phyloP scores from a whole-genome alignment of 106 monocot genomes.

The Apostasia shenzhenica region DNA sequence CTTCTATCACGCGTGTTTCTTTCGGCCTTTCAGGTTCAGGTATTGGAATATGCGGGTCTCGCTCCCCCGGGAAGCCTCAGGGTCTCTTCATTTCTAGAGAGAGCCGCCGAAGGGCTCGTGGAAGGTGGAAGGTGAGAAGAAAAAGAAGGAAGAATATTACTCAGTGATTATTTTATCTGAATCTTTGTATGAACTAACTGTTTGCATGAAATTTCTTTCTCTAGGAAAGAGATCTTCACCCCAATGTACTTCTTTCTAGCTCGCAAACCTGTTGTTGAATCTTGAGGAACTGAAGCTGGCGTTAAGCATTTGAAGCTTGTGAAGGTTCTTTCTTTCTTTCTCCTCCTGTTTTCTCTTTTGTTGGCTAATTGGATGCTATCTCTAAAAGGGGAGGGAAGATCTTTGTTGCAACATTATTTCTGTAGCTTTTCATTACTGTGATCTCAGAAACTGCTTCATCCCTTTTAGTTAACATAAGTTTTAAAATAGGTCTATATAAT shows the following conservation, averaged over 20 bases:
- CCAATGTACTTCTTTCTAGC: conserved; percentile 93
- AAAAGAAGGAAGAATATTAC: background rate
- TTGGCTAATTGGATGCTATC: too few species aligned
- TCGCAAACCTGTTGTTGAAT: conserved; percentile 54
- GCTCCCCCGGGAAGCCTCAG: conserved; percentile 85
- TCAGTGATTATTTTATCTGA: background rate
- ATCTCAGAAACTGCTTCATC: too few species aligned
- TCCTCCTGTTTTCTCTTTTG: too few species aligned
- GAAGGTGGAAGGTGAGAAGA: conserved; percentile 80
- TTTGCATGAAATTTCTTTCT: conserved; percentile 1
- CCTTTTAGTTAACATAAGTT: too few species aligned
- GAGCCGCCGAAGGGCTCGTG: conserved; percentile 89
- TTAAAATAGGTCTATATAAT: too few species aligned
- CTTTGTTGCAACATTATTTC: too few species aligned
- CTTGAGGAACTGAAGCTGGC: conserved; percentile 3
- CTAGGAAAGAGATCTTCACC: conserved; percentile 95
- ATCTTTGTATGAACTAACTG: background rate
- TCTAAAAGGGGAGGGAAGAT: too few species aligned
- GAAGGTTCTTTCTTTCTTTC: conserved; percentile 1
- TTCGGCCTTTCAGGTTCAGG: conserved; percentile 51
- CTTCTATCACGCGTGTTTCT: background rate
- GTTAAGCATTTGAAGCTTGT: background rate
- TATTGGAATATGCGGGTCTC: conserved; percentile 58
- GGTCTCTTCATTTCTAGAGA: conserved; percentile 90
- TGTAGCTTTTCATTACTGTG: too few species aligned